Conservation (phyloP, 1,139 yeast genomes). For the Sugiyamaella grinbergsii region DNA sequence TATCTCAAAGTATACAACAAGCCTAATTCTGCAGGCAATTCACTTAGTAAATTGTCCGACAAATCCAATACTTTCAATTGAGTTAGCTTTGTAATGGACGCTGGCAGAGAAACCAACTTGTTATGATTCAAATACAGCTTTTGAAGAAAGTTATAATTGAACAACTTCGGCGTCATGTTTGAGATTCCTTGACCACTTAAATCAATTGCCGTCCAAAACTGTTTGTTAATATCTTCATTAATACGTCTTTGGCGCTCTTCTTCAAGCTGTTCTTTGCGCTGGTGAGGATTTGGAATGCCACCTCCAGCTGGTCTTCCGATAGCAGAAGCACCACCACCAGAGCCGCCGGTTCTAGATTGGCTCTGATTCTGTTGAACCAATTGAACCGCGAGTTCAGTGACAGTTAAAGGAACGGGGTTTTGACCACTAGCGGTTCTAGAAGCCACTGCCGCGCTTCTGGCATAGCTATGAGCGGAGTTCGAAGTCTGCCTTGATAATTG, state of each 20-base stretch:
- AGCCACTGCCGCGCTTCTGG: conserved; percentile 86
- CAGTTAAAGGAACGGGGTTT: conserved; percentile 35
- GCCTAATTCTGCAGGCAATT: conserved; percentile 81
- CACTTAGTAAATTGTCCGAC: conserved; percentile 70
- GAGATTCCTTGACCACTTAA: conserved; percentile 85
- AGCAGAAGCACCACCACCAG: conserved; percentile 21
- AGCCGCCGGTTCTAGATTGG: conserved; percentile 42
- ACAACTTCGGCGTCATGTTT: conserved; percentile 68
- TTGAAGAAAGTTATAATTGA: conserved; percentile 82
- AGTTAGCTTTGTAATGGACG: conserved; percentile 65
- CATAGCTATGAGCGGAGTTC: conserved; percentile 79
- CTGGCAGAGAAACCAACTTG: conserved; percentile 67
- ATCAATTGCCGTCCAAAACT: conserved; percentile 94
- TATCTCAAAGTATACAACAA: conserved; percentile 77
- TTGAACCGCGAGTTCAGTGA: conserved; percentile 43
- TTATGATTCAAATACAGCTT: conserved; percentile 87
- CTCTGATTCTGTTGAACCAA: conserved; percentile 38
- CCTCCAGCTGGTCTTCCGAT: conserved; percentile 18
- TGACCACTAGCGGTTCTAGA: conserved; percentile 45
- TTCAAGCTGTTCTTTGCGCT: conserved; percentile 68
- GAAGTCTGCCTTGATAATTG: conserved; percentile 71
- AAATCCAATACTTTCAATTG: conserved; percentile 83
- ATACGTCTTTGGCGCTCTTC: conserved; percentile 75
- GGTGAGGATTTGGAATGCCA: conserved; percentile 40
- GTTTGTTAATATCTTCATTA: conserved; percentile 69